Base-by-base conservation (phyloP, 2,329 filamentous ascomycete genomes). In the Colletotrichum liriopes region DNA sequence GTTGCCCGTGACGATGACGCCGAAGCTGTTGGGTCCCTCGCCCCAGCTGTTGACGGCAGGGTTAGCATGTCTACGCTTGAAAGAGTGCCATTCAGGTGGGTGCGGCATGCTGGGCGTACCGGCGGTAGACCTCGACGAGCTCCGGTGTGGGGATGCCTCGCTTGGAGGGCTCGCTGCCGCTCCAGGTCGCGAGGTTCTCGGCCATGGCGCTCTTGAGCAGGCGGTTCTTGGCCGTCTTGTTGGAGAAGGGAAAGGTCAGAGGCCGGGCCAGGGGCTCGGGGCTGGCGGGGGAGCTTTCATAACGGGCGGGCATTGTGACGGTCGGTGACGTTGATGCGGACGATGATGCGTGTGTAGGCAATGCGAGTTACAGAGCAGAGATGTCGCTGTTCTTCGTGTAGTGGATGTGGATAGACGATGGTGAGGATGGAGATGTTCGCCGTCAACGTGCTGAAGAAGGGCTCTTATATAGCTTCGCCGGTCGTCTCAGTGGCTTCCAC, bases 181-280 rank as follows among this genome's bases (percentile, higher is more conserved):
- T 84, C 89, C 89, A 93, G 6, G 87, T 89, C 0, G 90, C 88
- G 18, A 93, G 81, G 9, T 86, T 83, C 78, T 93, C 92, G 2
- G 88, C 89, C 91, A 93, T 93, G 52, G 92, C 88, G 7, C 84
- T 90, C 79, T 93, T 93, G 74, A 93, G 79, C 76, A 93, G 90
- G n/a, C 90, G 85, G 78, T 93, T 93, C 52, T 86, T 87, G 2
- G 90, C 90, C 2, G 85, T 87, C 67, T 83, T 85, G 63, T 86
- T 84, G 55, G 87, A 87, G 78, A 88, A 88, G 45, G 81, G 78
- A 71, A 88, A 88, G 18, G 81, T 78, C 49, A 90, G 80, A 8
- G 87, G 86, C 74, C 83, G 75, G 16, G 79, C 85, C 26, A 90
- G 78, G 72, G 64, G 55, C 47, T 71, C 68, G 37, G 68, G 55